Evolutionary conservation across 2,329 filamentous ascomycete species (phyloP).

Genomic region (Arthrobotrys entomopaga): DNA sequence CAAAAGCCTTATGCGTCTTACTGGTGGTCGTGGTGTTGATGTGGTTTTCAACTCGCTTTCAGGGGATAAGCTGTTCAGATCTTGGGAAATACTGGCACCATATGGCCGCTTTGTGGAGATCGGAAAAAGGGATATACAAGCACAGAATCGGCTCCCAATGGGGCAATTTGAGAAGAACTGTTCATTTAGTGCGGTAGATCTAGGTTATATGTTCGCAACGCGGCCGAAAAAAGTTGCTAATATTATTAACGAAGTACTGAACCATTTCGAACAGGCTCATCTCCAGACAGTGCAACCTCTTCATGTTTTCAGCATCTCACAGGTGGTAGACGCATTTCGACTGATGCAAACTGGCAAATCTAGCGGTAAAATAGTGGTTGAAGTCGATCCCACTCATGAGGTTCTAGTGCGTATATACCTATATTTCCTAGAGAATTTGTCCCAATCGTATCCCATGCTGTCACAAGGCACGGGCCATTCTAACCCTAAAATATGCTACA

Average conservation of each 20-base stretch:
- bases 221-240: constrained; percentile 7
- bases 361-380: constrained; percentile 64
- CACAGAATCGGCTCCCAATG: constrained; percentile 64
- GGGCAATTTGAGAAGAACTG: constrained; percentile 62
- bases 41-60: constrained; percentile 66
- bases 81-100: constrained; percentile 64
- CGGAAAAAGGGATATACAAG: constrained; percentile 63
- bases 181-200: constrained; percentile 26
- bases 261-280: constrained; percentile 3
- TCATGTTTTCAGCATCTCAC: constrained; percentile 57
- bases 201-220: constrained; percentile 15
- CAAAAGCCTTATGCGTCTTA: constrained; percentile 60
- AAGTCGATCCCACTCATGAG: too few species aligned
- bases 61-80: constrained; percentile 63
- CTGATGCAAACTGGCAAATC: constrained; percentile 64
- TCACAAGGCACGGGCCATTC: too few species aligned
- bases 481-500: too few species aligned
- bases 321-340: constrained; percentile 63
- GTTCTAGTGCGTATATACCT: too few species aligned
- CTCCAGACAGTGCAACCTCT: constrained; percentile 59
- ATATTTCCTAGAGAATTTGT: too few species aligned
- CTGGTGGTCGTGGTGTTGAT: constrained; percentile 62
- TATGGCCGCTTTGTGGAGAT: constrained; percentile 66
- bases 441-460: too few species aligned
- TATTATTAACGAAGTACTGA: constrained; percentile 23